Evolutionary conservation across 2,329 filamentous ascomycete genomes (phyloP).

Genomic region (Biscogniauxia mediterranea): DNA sequence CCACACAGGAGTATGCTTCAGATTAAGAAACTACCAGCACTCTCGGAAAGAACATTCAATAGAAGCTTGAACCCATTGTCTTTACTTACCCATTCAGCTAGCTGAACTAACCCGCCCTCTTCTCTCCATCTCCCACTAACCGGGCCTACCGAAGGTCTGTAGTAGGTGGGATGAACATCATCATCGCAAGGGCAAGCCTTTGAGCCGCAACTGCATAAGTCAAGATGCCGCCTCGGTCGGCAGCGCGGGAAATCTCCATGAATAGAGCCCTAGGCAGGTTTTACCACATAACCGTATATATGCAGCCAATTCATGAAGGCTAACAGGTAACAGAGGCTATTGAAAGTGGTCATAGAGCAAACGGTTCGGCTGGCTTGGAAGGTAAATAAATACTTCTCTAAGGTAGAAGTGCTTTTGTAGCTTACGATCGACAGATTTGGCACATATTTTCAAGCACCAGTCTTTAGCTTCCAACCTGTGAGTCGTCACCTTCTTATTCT

Average conservation of each 20-base stretch:
- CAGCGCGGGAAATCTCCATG: slow-evolving; percentile 27
- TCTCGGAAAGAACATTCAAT: too few relatives aligned
- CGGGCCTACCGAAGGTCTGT: too few relatives aligned
- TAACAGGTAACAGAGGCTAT: slow-evolving; percentile 26
- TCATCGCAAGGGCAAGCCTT: not conserved
- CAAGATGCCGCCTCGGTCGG: slow-evolving; percentile 28
- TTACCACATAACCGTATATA: not conserved
- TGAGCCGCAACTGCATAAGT: slow-evolving; percentile 1
- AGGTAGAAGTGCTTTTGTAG: not conserved
- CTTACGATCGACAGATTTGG: slow-evolving; percentile 23
- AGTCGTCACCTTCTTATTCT: slow-evolving; percentile 5
- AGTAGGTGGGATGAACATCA: too few relatives aligned
- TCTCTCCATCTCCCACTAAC: too few relatives aligned
- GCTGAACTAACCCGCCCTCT: too few relatives aligned
- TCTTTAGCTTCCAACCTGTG: slow-evolving; percentile 27
- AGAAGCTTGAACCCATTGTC: too few relatives aligned
- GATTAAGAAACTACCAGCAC: too few relatives aligned
- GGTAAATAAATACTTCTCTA: slow-evolving; percentile 16
- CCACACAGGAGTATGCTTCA: too few relatives aligned
- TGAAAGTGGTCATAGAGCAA: slow-evolving; percentile 24
- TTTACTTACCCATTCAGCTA: too few relatives aligned
- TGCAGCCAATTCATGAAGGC: slow-evolving; percentile 1
- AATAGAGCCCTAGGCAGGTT: slow-evolving; percentile 27
- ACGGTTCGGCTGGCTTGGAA: slow-evolving; percentile 27
- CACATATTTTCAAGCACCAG: slow-evolving; percentile 32